Base-by-base conservation (phyloP, 1,284 basidiomycete species). In the Ustilago vetiveriae region DNA sequence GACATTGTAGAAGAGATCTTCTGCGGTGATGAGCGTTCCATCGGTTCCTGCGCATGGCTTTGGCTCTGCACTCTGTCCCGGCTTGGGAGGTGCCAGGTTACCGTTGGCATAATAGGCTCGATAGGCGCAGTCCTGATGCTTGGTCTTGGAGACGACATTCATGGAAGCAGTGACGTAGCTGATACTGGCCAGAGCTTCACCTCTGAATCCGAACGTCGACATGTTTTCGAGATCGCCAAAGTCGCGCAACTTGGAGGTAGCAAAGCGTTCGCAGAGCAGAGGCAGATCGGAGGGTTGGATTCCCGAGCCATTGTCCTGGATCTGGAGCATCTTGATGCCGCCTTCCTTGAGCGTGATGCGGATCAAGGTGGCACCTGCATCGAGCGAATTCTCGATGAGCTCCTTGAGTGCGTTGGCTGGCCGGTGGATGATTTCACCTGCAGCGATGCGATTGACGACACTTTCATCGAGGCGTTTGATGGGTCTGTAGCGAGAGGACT, bases 331-430 rank as follows among this genome's bases (percentile, higher is more conserved):
- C 82, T 96, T 98, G 84, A 98, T 85, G 0, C 96, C 96, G 1
- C 96, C 96, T 57, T 98, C 95, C 82, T 96, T 97, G 71, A 95
- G 87, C 0, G 89, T 91, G 50, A 98, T 85, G 42, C 90, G 89
- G 76, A 98, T 93, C 0, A 88, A 88, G 0, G 91, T 95, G 24
- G 94, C 86, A 2, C 92, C 90, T 0, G 96, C 96, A 84, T 98
- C 96, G 27, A 98, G 86, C 19, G 90, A 88, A 78, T 98, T 98
- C 83, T 99, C 96, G 21, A 98, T 85, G 1, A 98, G 86, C 83
- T 98, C 96, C 82, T 99, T 99, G 63, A 98, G 86, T 1, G 96
- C 96, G 69, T 95, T 98, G 9, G 92, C 88, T 0, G 96, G 96
- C 27, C 96, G 85, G 62, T 98, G 95, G 64, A 98, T 98, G 79